A percentile compares a stretch with the other conserved stretches of the same genome.
Conservation (phyloP, 2,329 filamentous ascomycete species). For the Sarocladium strictum region DNA sequence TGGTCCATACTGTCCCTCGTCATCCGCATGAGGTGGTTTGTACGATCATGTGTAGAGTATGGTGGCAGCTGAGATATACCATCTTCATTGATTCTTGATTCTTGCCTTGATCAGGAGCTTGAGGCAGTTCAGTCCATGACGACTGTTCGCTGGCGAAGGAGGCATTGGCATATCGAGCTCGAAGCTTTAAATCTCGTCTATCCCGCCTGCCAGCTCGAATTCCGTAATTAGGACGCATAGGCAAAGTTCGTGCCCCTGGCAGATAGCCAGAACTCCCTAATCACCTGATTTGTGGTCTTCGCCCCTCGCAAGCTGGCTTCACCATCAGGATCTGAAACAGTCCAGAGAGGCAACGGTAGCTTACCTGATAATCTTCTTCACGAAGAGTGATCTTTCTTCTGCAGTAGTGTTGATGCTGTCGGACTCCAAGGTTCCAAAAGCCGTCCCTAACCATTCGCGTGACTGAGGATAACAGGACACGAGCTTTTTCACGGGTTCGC, state of each 20-base stretch:
- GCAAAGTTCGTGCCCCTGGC: conserved; percentile 57
- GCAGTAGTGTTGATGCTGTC: conserved; percentile 49
- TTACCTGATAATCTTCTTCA: conserved; percentile 60
- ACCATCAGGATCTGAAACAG: neutral
- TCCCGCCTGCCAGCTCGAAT: neutral
- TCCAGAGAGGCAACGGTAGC: conserved; percentile 16
- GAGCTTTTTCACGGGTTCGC: conserved; percentile 66
- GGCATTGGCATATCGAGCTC: neutral
- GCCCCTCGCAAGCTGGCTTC: conserved; percentile 55
- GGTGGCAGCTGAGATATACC: neutral
- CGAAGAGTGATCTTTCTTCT: conserved; percentile 56
- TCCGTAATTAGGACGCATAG: conserved; percentile 44
- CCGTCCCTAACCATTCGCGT: conserved; percentile 53
- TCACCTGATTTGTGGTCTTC: conserved; percentile 58
- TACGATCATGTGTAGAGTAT: neutral
- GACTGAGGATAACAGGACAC: conserved; percentile 49
- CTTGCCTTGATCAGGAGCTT: too few relatives aligned
- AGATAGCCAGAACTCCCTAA: conserved; percentile 68
- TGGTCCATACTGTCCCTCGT: neutral
- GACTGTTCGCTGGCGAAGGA: too few relatives aligned
- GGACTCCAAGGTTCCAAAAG: neutral
- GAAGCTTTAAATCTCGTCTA: neutral
- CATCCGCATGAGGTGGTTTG: neutral
- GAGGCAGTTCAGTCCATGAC: too few relatives aligned
- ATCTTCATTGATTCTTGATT: too few relatives aligned